A percentile compares a stretch with the other conserved stretches of the same genome.
These are phyloP conservation scores for Byssothecium circinans DNA, from an alignment of 2,329 filamentous ascomycete genomes.

Conservation along the genomic window DNA sequence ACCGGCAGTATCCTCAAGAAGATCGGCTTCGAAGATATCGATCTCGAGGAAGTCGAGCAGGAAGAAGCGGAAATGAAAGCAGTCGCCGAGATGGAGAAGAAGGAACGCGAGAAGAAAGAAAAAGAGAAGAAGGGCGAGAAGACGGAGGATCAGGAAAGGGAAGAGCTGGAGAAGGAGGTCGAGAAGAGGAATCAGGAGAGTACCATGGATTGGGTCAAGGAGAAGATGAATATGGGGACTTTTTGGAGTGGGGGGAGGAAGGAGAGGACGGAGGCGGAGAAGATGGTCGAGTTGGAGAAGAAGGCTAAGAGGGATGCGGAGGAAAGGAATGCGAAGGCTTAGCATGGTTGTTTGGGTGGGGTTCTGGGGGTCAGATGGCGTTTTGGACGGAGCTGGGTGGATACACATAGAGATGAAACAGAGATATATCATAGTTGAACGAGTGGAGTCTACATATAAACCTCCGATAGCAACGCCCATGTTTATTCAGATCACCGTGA, in stretches of 20 bases:
- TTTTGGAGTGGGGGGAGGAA: conserved; percentile 18
- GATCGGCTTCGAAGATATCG: conserved; percentile 57
- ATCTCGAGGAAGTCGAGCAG: conserved; percentile 49
- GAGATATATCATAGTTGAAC: neutral
- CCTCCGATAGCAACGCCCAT: neutral
- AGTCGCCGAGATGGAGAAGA: conserved; percentile 49
- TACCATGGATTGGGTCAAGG: conserved; percentile 47
- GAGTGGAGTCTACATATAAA: neutral
- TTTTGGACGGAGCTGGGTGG: too few species aligned
- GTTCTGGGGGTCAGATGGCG: too few species aligned
- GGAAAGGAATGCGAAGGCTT: neutral
- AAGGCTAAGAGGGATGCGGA: conserved; percentile 6
- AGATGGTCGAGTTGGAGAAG: conserved; percentile 21
- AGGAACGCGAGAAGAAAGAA: conserved; percentile 40
- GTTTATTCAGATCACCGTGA: neutral
- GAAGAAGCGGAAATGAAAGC: conserved; percentile 50
- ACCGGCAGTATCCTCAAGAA: conserved; percentile 55
- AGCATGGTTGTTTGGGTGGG: neutral
- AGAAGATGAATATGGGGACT: conserved; percentile 40
- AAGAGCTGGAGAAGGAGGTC: conserved; percentile 46
- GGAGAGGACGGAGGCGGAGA: conserved; percentile 21
- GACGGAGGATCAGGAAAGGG: conserved; percentile 37
- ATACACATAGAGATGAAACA: neutral
- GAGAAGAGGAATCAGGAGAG: conserved; percentile 50
- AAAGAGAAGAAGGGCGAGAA: conserved; percentile 32